phyloP scores from a whole-genome alignment of 2,329 filamentous ascomycete species.

The Exophiala aquamarina region DNA sequence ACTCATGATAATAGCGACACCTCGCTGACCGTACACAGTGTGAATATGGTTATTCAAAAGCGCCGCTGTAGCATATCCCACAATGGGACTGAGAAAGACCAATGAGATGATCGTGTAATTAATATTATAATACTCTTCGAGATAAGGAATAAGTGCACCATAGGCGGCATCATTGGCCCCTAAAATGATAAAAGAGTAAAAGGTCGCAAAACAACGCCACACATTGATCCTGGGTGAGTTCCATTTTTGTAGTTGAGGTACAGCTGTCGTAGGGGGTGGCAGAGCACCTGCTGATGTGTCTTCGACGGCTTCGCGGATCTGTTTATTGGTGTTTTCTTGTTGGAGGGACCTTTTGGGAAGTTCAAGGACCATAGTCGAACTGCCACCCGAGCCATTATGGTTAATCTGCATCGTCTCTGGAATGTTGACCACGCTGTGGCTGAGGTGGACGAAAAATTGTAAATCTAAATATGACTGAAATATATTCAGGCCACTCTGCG shows the following conservation, averaged over 20 bases:
- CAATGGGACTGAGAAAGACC: conserved; percentile 49
- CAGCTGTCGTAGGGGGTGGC: conserved; percentile 47
- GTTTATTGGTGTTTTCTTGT: background rate
- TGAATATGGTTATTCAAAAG: conserved; percentile 46
- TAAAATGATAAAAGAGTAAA: conserved; percentile 57
- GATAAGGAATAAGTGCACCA: conserved; percentile 47
- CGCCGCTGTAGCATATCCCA: conserved; percentile 47
- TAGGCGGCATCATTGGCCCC: conserved; percentile 59
- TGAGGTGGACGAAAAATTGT: background rate
- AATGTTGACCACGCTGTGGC: background rate
- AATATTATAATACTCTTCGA: conserved; percentile 44
- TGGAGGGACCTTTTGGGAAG: conserved; percentile 9
- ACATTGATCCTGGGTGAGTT: conserved; percentile 61
- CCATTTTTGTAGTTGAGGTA: conserved; percentile 57
- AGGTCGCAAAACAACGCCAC: conserved; percentile 60
- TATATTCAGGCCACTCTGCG: too few species aligned
- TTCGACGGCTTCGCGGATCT: conserved; percentile 2
- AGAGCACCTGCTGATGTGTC: conserved; percentile 28
- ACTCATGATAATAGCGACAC: conserved; percentile 66
- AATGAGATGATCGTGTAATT: conserved; percentile 48
- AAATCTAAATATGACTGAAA: too few species aligned
- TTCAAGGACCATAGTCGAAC: conserved; percentile 17
- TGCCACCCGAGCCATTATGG: conserved; percentile 4
- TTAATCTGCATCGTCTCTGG: conserved; percentile 4
- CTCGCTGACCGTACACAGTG: conserved; percentile 61